Percentiles rank a stretch among this genome's conserved stretches.
Evolutionary conservation across 345 rosid genomes (phyloP).

Genomic region (Citrus inodora): DNA sequence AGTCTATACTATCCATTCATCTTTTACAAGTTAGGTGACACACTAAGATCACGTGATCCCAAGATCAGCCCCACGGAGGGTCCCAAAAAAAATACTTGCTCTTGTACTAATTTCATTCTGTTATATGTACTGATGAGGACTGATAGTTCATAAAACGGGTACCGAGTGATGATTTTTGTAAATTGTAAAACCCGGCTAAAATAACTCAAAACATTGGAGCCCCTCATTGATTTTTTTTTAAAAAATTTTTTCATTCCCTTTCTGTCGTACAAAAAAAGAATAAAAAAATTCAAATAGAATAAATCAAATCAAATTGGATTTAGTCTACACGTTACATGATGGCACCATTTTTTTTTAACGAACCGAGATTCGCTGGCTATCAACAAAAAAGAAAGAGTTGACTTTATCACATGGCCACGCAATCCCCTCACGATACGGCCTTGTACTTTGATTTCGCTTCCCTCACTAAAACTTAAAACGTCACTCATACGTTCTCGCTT

Average conservation of each 20-base stretch:
- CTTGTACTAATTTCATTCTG: too few species aligned
- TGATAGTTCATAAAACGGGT: background rate
- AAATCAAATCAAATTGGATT: background rate
- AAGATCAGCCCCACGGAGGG: too few species aligned
- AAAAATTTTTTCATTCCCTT: rapidly evolving
- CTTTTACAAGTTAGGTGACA: too few species aligned
- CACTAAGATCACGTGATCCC: too few species aligned
- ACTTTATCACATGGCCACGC: constrained; percentile 18
- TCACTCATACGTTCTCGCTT: background rate
- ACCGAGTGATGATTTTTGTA: background rate
- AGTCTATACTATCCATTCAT: too few species aligned
- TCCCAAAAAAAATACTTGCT: too few species aligned
- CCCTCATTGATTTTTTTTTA: background rate
- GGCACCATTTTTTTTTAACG: background rate
- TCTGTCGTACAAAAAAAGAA: too few species aligned
- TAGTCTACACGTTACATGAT: background rate
- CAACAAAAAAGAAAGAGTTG: constrained; percentile 1
- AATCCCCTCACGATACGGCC: constrained; percentile 22
- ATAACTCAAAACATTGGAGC: background rate
- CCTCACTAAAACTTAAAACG: background rate
- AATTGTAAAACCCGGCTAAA: background rate
- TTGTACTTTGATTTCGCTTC: constrained; percentile 14
- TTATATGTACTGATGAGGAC: too few species aligned
- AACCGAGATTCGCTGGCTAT: constrained; percentile 8
- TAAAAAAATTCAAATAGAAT: too few species aligned